A percentile compares a stretch with the other conserved stretches of the same genome.
phyloP scores from a whole-genome alignment of 2,329 filamentous ascomycete genomes.

The Ophiocordyceps robertsii region DNA sequence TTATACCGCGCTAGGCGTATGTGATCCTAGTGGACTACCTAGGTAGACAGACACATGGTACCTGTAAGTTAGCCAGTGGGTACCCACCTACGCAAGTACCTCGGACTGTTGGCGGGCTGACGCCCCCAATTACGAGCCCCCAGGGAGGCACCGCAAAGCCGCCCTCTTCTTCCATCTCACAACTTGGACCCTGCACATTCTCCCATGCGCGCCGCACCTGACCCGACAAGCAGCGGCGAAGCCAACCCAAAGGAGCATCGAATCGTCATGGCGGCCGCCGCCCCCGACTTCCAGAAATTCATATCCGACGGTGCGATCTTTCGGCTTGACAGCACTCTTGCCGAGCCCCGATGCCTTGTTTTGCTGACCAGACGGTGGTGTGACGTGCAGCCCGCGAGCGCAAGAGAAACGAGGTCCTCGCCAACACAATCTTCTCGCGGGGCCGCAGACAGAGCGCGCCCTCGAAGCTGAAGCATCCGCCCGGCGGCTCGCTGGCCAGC shows the following conservation, averaged over 20 bases:
- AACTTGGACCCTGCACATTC: no score
- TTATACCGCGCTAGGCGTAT: no score
- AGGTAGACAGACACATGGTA: no score
- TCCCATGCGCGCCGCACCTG: no score
- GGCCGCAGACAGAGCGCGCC: conserved; percentile 46
- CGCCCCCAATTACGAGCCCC: not conserved
- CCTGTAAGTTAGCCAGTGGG: no score
- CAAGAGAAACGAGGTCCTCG: conserved; percentile 59
- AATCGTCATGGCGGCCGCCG: conserved; percentile 27
- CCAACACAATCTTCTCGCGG: conserved; percentile 55
- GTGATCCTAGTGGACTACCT: no score
- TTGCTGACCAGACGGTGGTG: not conserved
- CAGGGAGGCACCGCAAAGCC: not conserved
- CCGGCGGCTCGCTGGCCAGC: conserved; percentile 50
- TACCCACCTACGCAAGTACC: no score
- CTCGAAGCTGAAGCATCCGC: conserved; percentile 28
- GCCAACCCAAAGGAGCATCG: not conserved
- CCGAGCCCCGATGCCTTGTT: no score
- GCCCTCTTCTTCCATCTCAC: not conserved
- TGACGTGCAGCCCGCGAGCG: conserved; percentile 42
- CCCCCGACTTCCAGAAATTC: conserved; percentile 40
- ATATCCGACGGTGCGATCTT: conserved; percentile 33
- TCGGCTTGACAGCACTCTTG: not conserved
- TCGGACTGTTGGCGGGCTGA: no score
- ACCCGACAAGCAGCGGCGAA: no score